A percentile compares a stretch with the other conserved stretches of the same genome.
Evolutionary conservation across 2,329 filamentous ascomycete genomes (phyloP).

Genomic region (Nigrograna mackinnonii): DNA sequence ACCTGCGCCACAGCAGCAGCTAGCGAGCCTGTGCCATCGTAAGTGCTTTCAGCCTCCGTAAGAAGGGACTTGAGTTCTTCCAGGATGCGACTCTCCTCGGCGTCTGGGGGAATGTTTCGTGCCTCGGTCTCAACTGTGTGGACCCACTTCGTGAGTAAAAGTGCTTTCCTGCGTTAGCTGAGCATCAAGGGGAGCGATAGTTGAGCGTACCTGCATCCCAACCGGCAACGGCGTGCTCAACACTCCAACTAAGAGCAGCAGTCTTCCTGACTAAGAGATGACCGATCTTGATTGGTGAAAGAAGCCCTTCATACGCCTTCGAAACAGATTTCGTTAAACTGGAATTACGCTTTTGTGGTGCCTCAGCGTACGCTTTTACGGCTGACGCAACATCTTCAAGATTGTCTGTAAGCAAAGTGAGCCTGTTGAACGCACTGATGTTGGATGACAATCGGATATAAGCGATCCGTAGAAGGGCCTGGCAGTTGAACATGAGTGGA

Average conservation of each 20-base stretch:
- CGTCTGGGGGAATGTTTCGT: conserved; percentile 11
- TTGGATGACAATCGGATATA: conserved; percentile 33
- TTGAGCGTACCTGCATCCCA: conserved; percentile 35
- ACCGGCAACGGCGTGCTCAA: conserved; percentile 38
- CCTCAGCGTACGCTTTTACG: conserved; percentile 23
- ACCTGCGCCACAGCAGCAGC: conserved; percentile 31
- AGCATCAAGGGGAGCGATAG: neutral
- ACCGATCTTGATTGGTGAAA: conserved; percentile 28
- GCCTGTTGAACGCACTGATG: conserved; percentile 29
- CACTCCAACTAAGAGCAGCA: conserved; percentile 33
- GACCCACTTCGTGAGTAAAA: conserved; percentile 39
- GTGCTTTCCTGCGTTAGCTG: conserved; percentile 13
- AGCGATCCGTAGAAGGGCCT: conserved; percentile 35
- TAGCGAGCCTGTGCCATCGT: conserved; percentile 14
- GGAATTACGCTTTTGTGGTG: conserved; percentile 22
- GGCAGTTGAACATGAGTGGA: conserved; percentile 38
- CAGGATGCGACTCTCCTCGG: conserved; percentile 27
- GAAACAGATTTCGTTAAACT: conserved; percentile 29
- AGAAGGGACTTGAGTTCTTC: conserved; percentile 23
- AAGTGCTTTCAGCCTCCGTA: conserved; percentile 23
- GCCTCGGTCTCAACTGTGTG: conserved; percentile 28
- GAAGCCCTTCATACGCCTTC: conserved; percentile 29
- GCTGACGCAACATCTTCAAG: conserved; percentile 23
- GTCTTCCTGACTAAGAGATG: conserved; percentile 33
- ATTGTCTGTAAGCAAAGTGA: conserved; percentile 30